A percentile compares a stretch with the other conserved stretches of the same genome.
These are phyloP conservation scores for Hemileia vastatrix DNA, from an alignment of 1,284 basidiomycete species.

Conservation along the genomic window DNA sequence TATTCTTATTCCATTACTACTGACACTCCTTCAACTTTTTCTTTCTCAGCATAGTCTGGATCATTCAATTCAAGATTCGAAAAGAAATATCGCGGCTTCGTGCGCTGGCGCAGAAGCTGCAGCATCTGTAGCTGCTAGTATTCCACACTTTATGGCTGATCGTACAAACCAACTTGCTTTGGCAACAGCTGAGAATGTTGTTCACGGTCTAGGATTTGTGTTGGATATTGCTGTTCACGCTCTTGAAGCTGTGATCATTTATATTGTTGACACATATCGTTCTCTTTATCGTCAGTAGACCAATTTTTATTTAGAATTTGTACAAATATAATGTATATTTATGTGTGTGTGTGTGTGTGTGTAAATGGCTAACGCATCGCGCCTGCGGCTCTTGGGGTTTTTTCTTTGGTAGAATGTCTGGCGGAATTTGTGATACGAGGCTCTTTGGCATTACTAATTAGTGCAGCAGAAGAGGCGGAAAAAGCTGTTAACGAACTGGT, in stretches of 20 bases:
- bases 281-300: slow-evolving; percentile 36
- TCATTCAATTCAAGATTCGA: slow-evolving; percentile 28
- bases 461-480: slow-evolving; percentile 32
- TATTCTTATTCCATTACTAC: slow-evolving; percentile 32
- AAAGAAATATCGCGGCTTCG: slow-evolving; percentile 26
- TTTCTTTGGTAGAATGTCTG: slow-evolving; percentile 13
- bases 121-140: slow-evolving; percentile 29
- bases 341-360: no score
- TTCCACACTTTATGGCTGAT: slow-evolving; percentile 34
- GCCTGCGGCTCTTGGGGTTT: no score
- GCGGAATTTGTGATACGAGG: slow-evolving; percentile 37
- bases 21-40: slow-evolving; percentile 32
- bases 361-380: no score
- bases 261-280: slow-evolving; percentile 37
- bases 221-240: slow-evolving; percentile 32
- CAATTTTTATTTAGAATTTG: no score
- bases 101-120: slow-evolving; percentile 32
- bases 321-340: no score
- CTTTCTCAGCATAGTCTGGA: slow-evolving; percentile 26
- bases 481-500: slow-evolving; percentile 32
- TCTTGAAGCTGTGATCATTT: slow-evolving; percentile 33
- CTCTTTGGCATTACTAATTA: slow-evolving; percentile 31
- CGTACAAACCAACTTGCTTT: slow-evolving; percentile 29
- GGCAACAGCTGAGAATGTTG: slow-evolving; percentile 28
- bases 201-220: slow-evolving; percentile 32